Base-by-base conservation (phyloP, 2,329 filamentous ascomycete genomes). In the Microsporum audouinii region DNA sequence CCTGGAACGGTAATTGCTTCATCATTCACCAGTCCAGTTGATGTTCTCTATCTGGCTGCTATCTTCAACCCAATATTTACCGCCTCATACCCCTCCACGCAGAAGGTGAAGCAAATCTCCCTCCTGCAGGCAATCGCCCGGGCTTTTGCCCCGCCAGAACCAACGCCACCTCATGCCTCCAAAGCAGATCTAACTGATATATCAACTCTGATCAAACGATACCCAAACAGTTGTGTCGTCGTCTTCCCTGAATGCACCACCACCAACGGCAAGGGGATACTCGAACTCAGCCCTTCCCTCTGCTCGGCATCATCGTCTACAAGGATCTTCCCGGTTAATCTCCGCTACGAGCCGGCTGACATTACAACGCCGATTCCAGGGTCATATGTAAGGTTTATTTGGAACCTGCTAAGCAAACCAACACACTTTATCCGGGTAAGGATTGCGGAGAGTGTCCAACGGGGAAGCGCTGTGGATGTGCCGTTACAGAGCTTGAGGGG, bases 31-130 rank as follows among this genome's bases (percentile, higher is more conserved):
- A 95, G 89, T 7, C 94, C 94, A 6, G 84, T 99, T 71, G 94
- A 99, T 73, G 87, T 91, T 14, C 78, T 99, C 61, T 99, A 97
- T 74, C 85, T 99, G 29, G 90, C 94, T 63, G 91, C 91, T 65
- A 90, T 97, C 70, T 99, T 97, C 78, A 90, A 96, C 72, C 94
- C 94, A 2, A 82, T 99, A 72, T 97, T 99, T 76, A 95, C 91
- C 8, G 79, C 88, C 53, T 89, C 88, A 0, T 96, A 90, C 73
- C 90, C 91, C 0, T 78, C 80, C 63, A 87, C 85, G 2, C 82
- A 84, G 55, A 83, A 85, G 62, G 88, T 99, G 31, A 84, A 87
- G 67, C 87, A 81, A 53, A 84, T 97, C 55, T 87, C 88, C 2
- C 84, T 97, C 3, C 79, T 91, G 49, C 78, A 84, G 67, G 91